Percentiles rank a stretch among this genome's conserved stretches.
Evolutionary conservation across 2,329 filamentous ascomycete genomes (phyloP).

Genomic region (Saccharata proteae): DNA sequence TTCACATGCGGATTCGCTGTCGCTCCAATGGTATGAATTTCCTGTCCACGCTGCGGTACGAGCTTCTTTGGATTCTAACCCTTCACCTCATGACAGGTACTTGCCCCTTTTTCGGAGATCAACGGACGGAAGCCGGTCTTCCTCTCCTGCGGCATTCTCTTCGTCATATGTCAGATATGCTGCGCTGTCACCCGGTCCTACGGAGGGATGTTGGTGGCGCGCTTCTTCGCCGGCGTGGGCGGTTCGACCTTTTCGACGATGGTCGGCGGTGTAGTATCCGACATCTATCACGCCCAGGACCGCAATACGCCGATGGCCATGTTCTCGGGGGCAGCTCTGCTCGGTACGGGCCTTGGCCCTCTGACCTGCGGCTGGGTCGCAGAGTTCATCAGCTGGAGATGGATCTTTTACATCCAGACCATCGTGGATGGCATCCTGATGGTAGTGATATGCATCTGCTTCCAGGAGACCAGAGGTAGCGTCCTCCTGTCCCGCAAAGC

Average conservation of each 20-base stretch:
- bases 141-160: constrained; percentile 58
- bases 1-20: constrained; percentile 72
- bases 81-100: too few species aligned
- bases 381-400: constrained; percentile 59
- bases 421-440: constrained; percentile 57
- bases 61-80: too few species aligned
- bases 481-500: constrained; percentile 72
- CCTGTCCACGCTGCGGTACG: too few species aligned
- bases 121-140: constrained; percentile 80
- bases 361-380: constrained; percentile 59
- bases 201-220: constrained; percentile 60
- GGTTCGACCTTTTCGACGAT: constrained; percentile 74
- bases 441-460: constrained; percentile 52
- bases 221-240: constrained; percentile 68
- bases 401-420: constrained; percentile 80
- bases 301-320: constrained; percentile 84
- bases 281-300: constrained; percentile 67
- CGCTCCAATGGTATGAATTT: constrained; percentile 82
- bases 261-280: constrained; percentile 82
- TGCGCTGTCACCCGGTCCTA: constrained; percentile 60
- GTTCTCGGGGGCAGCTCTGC: constrained; percentile 67
- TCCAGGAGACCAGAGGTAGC: constrained; percentile 71
- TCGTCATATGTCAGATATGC: constrained; percentile 57
- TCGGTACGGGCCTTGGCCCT: constrained; percentile 70
- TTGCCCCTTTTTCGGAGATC: constrained; percentile 80